Base-by-base conservation (phyloP, 1,284 basidiomycete genomes). In the Puccinia horiana region DNA sequence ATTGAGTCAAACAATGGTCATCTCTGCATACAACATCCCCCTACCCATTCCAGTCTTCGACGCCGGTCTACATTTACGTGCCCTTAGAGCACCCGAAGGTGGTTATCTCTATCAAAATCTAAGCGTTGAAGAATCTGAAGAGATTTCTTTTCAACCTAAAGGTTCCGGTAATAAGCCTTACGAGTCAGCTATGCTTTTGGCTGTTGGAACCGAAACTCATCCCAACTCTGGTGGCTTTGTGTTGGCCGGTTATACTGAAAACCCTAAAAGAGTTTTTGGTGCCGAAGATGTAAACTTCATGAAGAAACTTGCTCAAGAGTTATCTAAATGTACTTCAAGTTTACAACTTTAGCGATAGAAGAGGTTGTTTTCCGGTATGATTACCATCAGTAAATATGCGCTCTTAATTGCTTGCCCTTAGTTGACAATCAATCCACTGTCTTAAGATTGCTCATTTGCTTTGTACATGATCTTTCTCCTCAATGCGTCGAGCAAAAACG, bases 41-140 rank as follows among this genome's bases (percentile, higher is more conserved):
- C 20, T 54, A 3, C 84, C 84, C 14, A 72, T 83, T 14, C 86
- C 84, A 16, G 78, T 84, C 9, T 85, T 86, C 80, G 86, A 86
- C 73, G 83, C 85, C 18, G 83, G 83, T 2, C 81, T 86, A 40
- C 86, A 86, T 49, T 77, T 86, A 42, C 84, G 84, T 56, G 85
- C 85, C 0, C 81, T 86, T 8, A 81, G 83, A 40, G 81, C 84
- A 14, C 83, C 85, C 11, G 85, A 85, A 70, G 85, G 85, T 32
- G 85, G 85, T 0, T 76, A 85, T 35, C 78, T 86, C 26, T 86
- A 86, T 83, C 83, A 84, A 81, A 85, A 85, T 52, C 83, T 85
- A 54, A 74, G 58, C 32, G n/a, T 49, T n/a, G 37, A 75, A 75
- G 72, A 75, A 81, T 72, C 26, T 12, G 70, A 81, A 52, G 61